Evolutionary conservation across 768 basidiomycete species (phyloP).

Genomic region (Xerocomellus intermedius): DNA sequence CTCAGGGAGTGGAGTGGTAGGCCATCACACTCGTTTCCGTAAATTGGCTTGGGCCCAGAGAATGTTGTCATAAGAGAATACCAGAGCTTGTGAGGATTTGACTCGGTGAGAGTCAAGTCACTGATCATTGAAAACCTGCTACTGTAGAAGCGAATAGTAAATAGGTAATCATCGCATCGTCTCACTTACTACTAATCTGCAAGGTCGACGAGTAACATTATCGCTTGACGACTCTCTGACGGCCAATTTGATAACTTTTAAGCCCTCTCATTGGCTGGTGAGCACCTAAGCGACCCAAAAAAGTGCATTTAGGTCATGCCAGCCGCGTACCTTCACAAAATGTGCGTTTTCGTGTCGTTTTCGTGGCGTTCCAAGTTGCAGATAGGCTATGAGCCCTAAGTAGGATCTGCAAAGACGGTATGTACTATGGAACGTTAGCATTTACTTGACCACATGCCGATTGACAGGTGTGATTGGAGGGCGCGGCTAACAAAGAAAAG

Average conservation of each 20-base stretch:
- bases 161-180: not conserved
- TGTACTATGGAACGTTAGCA: not conserved
- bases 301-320: too few relatives aligned
- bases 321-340: too few relatives aligned
- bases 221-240: too few relatives aligned
- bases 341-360: too few relatives aligned
- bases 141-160: not conserved
- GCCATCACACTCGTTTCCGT: not conserved
- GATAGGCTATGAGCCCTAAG: too few relatives aligned
- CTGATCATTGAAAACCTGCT: not conserved
- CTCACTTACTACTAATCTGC: not conserved
- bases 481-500: not conserved
- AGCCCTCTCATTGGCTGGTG: too few relatives aligned
- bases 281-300: too few relatives aligned
- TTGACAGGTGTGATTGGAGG: not conserved
- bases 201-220: too few relatives aligned
- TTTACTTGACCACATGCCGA: too few relatives aligned
- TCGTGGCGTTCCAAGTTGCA: too few relatives aligned
- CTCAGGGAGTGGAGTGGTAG: not conserved
- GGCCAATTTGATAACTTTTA: too few relatives aligned
- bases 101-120: not conserved
- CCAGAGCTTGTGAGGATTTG: not conserved
- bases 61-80: constrained; percentile 8
- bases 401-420: not conserved
- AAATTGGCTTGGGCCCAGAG: not conserved